A percentile compares a stretch with the other conserved stretches of the same genome.
Evolutionary conservation across 1,284 basidiomycete species (phyloP).

Genomic region (Leccinum huronense): DNA sequence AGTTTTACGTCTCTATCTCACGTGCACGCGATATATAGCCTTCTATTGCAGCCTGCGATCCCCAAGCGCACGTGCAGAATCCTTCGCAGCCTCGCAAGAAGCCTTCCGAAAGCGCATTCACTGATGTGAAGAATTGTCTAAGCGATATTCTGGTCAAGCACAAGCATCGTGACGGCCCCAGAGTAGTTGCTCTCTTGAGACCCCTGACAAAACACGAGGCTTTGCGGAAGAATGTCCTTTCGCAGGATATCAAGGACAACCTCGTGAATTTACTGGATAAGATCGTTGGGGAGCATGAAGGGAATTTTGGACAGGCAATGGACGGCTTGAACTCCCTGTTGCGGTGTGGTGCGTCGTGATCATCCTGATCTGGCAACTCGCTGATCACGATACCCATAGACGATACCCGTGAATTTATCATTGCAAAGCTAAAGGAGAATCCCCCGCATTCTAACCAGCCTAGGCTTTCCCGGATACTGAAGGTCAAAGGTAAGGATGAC

Average conservation of each 20-base stretch:
- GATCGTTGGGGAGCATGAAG: conserved; percentile 1
- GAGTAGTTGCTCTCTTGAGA: conserved; percentile 29
- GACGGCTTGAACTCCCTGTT: conserved; percentile 24
- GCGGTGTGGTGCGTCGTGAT: conserved; percentile 19
- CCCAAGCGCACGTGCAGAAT: not conserved
- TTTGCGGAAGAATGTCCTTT: conserved; percentile 21
- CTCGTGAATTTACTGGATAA: conserved; percentile 21
- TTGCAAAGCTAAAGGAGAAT: not conserved
- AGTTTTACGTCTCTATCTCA: conserved; percentile 2
- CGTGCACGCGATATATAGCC: not conserved
- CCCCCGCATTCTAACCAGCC: not conserved
- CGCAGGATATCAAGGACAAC: conserved; percentile 14
- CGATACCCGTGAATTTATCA: not conserved
- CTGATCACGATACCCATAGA: conserved; percentile 1
- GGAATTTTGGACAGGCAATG: conserved; percentile 26
- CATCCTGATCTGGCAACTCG: not conserved
- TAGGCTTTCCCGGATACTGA: not conserved
- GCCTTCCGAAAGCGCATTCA: conserved; percentile 5
- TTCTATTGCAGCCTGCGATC: conserved; percentile 12
- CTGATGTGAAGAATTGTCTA: conserved; percentile 14
- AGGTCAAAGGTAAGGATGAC: conserved; percentile 11
- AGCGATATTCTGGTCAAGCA: conserved; percentile 12
- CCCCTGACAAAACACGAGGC: conserved; percentile 21
- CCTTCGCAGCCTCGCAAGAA: not conserved
- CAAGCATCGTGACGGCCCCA: conserved; percentile 22